A percentile compares a stretch with the other conserved stretches of the same genome.
Evolutionary conservation across 257 asterid species (phyloP).

Genomic region (Asclepias syriaca): DNA sequence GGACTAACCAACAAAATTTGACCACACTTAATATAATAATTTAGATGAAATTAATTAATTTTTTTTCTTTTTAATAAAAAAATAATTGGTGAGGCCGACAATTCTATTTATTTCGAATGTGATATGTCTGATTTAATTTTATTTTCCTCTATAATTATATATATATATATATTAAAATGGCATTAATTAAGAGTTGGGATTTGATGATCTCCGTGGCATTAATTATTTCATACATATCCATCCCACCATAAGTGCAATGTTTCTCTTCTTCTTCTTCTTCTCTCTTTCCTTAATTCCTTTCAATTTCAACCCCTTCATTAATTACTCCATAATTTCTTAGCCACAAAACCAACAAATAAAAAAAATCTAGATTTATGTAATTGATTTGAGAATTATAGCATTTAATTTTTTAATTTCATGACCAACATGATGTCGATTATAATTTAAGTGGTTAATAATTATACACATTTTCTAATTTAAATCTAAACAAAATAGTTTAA

Average conservation of each 20-base stretch:
- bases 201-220: not conserved
- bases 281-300: too few species aligned
- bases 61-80: too few species aligned
- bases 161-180: too few species aligned
- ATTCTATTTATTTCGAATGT: not conserved
- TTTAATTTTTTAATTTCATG: not conserved
- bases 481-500: too few species aligned
- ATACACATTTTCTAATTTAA: too few species aligned
- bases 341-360: not conserved
- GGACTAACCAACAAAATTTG: not conserved
- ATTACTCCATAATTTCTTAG: not conserved
- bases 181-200: too few species aligned
- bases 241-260: too few species aligned
- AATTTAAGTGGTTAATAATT: too few species aligned
- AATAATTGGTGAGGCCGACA: not conserved
- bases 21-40: not conserved
- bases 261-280: too few species aligned
- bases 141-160: too few species aligned
- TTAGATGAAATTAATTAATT: not conserved
- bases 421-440: not conserved
- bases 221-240: not conserved
- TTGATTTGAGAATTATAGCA: not conserved
- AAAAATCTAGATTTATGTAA: not conserved
- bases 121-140: not conserved
- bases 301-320: not conserved